Evolutionary conservation across 768 basidiomycete species (phyloP), one percentile per base, ranked within the genome.

Genomic region (Rickenella mellea): DNA sequence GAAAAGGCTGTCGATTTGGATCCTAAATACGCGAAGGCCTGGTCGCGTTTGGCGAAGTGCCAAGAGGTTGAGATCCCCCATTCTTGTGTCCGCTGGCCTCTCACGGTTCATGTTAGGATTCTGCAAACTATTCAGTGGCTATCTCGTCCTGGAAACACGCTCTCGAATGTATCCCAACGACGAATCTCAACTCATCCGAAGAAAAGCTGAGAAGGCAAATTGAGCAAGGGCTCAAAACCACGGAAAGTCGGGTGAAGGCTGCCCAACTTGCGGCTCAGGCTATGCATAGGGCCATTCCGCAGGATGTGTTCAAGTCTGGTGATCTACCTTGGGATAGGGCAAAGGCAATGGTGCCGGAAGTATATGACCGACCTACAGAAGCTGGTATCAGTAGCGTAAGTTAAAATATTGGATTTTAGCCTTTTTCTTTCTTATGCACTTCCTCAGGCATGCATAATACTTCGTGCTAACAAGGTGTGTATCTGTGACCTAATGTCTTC

Each of bases 1-100:
- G n/a, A n/a, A 2, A 35, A 65, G 68, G 67, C 69, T 9, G 64
- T 58, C 9, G 48, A 61, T 19, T 46, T 67, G 7, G 66, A 70
- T 46, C 61, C 69, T 5, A 53, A 46, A 2, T 71, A 67, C 40
- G 55, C 59, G 3, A 71, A 71, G 47, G 69, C 58, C 21, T 70
- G 67, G 65, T 58, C 58, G 24, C 56, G 71, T 39, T 52, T 67
- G 12, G 69, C 60, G 15, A 11, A 53, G 58, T 19, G 67, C 59
- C 26, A 41, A 51, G 29, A 51, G 51, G 27, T 64, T 67, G 27
- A 40, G 45, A 39, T 36, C 11, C n/a, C n/a, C n/a, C n/a, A n/a
- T n/a, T n/a, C n/a, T n/a, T n/a, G n/a, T n/a, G n/a, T n/a, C n/a
- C n/a, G n/a, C n/a, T n/a, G n/a, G n/a, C n/a, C n/a, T n/a, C n/a